Evolutionary conservation across 148 eudicot species (phyloP).

Genomic region (Nyssa sinensis): DNA sequence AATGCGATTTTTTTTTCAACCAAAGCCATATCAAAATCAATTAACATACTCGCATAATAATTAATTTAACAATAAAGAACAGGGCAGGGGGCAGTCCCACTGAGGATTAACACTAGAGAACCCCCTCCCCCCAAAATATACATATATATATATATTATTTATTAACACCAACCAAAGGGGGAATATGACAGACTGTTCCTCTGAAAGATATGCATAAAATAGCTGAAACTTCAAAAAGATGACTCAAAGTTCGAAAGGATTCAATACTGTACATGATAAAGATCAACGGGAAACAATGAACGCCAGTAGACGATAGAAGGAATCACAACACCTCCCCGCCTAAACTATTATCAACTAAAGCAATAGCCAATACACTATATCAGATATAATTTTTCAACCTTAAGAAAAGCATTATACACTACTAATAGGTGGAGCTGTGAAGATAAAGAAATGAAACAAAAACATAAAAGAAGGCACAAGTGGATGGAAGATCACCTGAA

Average conservation of each 20-base stretch:
- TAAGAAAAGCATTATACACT: neutral
- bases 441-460: neutral
- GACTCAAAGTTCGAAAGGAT: neutral
- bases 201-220: neutral
- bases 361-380: neutral
- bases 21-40: too few species aligned
- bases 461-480: neutral
- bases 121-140: too few species aligned
- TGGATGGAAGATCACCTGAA: slow-evolving; percentile 59
- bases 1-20: too few species aligned
- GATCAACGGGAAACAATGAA: neutral
- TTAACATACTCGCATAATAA: too few species aligned
- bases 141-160: too few species aligned
- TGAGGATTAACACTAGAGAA: too few species aligned
- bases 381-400: neutral
- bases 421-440: neutral
- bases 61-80: too few species aligned
- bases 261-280: neutral
- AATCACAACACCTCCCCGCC: neutral
- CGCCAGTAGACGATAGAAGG: neutral
- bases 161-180: neutral
- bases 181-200: neutral
- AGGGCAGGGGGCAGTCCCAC: too few species aligned
- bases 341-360: neutral
- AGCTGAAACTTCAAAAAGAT: neutral